A percentile compares a stretch with the other conserved stretches of the same genome.
These are phyloP conservation scores for Calonectria pseudoturangicola DNA, from an alignment of 2,329 filamentous ascomycete genomes.

Conservation along the genomic window DNA sequence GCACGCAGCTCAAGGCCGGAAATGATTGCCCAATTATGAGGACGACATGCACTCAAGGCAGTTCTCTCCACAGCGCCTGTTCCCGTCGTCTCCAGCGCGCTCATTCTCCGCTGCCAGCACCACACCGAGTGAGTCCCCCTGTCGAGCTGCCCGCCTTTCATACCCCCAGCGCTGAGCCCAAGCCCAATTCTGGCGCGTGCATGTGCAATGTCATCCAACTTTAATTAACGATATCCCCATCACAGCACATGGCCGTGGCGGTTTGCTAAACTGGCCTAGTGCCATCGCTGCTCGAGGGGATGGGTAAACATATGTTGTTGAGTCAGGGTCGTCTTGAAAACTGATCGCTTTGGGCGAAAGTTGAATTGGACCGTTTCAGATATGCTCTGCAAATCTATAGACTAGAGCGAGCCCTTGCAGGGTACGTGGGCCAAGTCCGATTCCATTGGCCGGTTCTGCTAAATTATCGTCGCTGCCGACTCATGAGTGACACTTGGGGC, in stretches of 20 bases:
- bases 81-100: neutral
- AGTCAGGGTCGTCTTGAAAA: constrained; percentile 31
- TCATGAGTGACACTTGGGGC: constrained; percentile 19
- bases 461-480: constrained; percentile 16
- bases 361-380: constrained; percentile 39
- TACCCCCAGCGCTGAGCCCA: constrained; percentile 23
- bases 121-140: constrained; percentile 14
- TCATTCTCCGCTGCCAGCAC: neutral
- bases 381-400: constrained; percentile 31
- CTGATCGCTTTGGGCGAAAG: constrained; percentile 18
- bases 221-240: constrained; percentile 41
- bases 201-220: constrained; percentile 40
- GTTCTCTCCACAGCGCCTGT: constrained; percentile 15
- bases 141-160: constrained; percentile 16
- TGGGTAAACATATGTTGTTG: constrained; percentile 24
- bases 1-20: constrained; percentile 37
- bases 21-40: constrained; percentile 44
- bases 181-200: constrained; percentile 29
- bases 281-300: constrained; percentile 31
- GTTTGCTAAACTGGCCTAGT: constrained; percentile 36
- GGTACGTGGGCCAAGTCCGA: constrained; percentile 2
- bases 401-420: constrained; percentile 34
- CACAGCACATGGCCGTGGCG: constrained; percentile 38
- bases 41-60: constrained; percentile 32
- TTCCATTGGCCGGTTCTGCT: constrained; percentile 31